Base-by-base conservation (phyloP, 2,329 filamentous ascomycete species). In the Neocatenulostroma microsporum region DNA sequence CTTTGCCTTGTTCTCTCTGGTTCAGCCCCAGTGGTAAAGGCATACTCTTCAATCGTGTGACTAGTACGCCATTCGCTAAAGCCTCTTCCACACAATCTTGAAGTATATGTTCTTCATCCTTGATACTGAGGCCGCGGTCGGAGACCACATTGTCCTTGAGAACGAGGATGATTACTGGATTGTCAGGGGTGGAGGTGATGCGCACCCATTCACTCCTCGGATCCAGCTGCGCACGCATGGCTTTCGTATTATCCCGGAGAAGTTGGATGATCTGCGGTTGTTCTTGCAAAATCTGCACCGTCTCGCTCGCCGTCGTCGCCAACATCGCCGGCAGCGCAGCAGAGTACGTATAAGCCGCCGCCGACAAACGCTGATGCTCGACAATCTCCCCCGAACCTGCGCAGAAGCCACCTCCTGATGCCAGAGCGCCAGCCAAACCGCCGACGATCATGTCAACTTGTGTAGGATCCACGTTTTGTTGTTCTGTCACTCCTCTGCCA, bases 391-490 rank as follows among this genome's bases (percentile, higher is more conserved):
- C 80, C 26, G 82, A 81, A 13, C 88, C 89, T 12, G 89, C 88
- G 59, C 91, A 98, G 69, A 98, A 98, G 12, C 91, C 91, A 50
- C 93, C 91, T 37, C 88, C 89, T 8, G 85, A 87, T 56, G 89
- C 91, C 24, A 98, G 72, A 12, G 88, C 83, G 2, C 91, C 89
- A 10, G 89, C 80, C 30, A 98, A 76, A 23, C 86, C 94, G 28
- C 93, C 91, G 35, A 96, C 76, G 49, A 98, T 89, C 87, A 98
- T 95, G 66, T 98, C 91, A 32, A 98, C 80, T 57, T 94, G 84
- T 8, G 82, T 78, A 0, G 89, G 80, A 58, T 96, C 91, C 13
- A 98, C 89, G 52, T 96, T 94, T 57, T 96, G 91, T 5, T 89
- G 85, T 67, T 98, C 93, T 0, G 91, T 96, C 25, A 96, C 72